A percentile compares a stretch with the other conserved stretches of the same genome.
These are phyloP conservation scores for Cyclanthera cordifolia DNA, from an alignment of 306 rosid species.

Conservation along the genomic window DNA sequence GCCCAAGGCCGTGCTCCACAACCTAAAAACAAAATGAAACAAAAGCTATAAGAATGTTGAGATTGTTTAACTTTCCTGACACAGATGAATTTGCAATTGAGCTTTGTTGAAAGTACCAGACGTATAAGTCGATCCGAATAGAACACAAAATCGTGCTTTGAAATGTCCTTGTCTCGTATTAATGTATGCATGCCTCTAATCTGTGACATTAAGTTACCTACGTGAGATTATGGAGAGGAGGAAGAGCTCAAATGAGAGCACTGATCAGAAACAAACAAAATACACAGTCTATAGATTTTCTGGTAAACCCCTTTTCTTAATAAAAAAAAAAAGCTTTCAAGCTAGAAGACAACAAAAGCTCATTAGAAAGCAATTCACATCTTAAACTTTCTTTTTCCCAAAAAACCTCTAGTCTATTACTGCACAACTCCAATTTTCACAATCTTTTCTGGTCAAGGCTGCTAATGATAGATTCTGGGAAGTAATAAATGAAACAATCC, in stretches of 20 bases:
- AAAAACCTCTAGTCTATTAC: not conserved
- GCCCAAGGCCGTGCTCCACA: conserved; percentile 98
- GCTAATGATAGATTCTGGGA: not conserved
- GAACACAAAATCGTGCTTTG: conserved; percentile 89
- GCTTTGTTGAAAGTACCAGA: conserved; percentile 37
- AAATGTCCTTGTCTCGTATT: conserved; percentile 80
- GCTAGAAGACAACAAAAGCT: not conserved
- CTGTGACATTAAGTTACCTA: conserved; percentile 40
- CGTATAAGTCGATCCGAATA: conserved; percentile 94
- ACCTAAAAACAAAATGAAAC: conserved; percentile 38
- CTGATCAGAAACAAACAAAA: not conserved
- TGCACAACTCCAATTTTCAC: not conserved
- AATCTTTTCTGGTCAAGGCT: not conserved
- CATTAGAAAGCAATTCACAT: not conserved
- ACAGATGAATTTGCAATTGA: not conserved
- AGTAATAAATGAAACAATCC: not conserved
- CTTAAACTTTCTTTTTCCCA: not conserved
- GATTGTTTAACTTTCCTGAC: not conserved
- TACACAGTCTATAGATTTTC: not conserved
- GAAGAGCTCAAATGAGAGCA: conserved; percentile 5
- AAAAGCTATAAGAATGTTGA: not conserved
- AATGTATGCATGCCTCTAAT: conserved; percentile 95
- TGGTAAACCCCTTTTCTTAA: not conserved
- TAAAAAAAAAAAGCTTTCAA: not conserved
- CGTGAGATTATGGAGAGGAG: conserved; percentile 16